Conservation (phyloP, 495 filamentous ascomycete genomes). For the Podospora conica region DNA sequence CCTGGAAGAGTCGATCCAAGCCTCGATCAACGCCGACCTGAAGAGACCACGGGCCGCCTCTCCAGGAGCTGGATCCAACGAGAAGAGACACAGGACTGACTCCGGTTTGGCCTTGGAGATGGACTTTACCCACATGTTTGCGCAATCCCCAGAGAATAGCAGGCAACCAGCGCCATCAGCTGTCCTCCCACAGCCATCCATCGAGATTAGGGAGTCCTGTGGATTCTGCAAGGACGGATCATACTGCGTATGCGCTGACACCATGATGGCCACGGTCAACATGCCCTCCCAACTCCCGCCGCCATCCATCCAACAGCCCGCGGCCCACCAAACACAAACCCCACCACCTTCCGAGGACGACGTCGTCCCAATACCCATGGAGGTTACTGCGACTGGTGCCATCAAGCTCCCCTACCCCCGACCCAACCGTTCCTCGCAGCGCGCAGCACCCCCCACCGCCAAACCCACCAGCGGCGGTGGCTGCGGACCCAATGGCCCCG, state of each 20-base stretch:
- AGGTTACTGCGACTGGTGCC: slow-evolving; percentile 41
- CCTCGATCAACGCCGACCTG: slow-evolving; percentile 22
- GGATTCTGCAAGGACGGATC: slow-evolving; percentile 86
- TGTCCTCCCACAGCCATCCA: slow-evolving; percentile 21
- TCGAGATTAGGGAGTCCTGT: slow-evolving; percentile 55
- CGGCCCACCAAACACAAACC: slow-evolving; percentile 50
- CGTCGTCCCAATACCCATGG: slow-evolving; percentile 43
- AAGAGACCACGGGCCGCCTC: slow-evolving; percentile 39
- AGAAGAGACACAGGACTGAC: slow-evolving; percentile 44
- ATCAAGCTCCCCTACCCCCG: slow-evolving; percentile 44
- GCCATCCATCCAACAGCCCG: slow-evolving; percentile 13
- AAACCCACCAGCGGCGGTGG: slow-evolving; percentile 16
- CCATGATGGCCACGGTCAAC: slow-evolving; percentile 42
- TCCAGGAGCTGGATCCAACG: slow-evolving; percentile 47
- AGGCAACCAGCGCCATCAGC: not conserved
- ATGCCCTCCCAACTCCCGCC: not conserved
- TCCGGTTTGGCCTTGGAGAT: slow-evolving; percentile 46
- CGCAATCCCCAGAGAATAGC: slow-evolving; percentile 26
- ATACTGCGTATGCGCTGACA: slow-evolving; percentile 77
- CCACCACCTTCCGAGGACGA: slow-evolving; percentile 66
- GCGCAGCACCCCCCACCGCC: slow-evolving; percentile 3
- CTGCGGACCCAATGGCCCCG: slow-evolving; percentile 65
- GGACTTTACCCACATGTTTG: slow-evolving; percentile 65
- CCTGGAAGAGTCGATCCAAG: slow-evolving; percentile 56
- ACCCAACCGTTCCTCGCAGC: slow-evolving; percentile 15